Percentiles rank a stretch among this genome's conserved stretches.
Conservation (phyloP, 768 basidiomycete genomes). For the Amanita brunnescens region DNA sequence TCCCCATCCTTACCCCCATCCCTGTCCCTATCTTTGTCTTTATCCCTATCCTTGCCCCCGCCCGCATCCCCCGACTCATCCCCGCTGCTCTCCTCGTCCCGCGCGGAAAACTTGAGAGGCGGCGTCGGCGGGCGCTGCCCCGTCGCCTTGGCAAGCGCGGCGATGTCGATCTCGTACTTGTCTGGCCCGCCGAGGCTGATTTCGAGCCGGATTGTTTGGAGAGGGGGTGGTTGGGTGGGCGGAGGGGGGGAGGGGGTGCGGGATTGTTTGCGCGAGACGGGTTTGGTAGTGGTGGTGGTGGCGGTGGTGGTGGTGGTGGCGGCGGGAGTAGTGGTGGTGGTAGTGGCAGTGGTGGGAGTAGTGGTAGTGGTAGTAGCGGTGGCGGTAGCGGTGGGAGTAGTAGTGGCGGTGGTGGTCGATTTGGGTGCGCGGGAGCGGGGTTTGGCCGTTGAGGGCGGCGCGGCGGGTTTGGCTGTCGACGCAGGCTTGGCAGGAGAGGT, state of each 20-base stretch:
- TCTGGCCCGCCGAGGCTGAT: constrained; percentile 65
- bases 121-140: constrained; percentile 61
- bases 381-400: not conserved
- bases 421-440: constrained; percentile 17
- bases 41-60: constrained; percentile 27
- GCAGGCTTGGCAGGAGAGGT: not conserved
- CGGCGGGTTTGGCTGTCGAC: not conserved
- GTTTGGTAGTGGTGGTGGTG: not conserved
- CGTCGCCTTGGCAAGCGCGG: constrained; percentile 45
- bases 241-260: not conserved
- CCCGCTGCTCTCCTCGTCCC: constrained; percentile 29
- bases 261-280: not conserved
- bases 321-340: not conserved
- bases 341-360: constrained; percentile 5
- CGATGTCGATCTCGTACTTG: constrained; percentile 68
- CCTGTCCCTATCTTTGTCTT: not conserved
- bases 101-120: constrained; percentile 17
- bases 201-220: constrained; percentile 59
- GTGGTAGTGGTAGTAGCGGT: not conserved
- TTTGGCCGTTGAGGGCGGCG: not conserved
- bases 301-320: not conserved
- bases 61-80: constrained; percentile 37
- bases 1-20: not conserved
- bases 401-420: not conserved
- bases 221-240: constrained; percentile 23